Evolutionary conservation across 352 stramenopile species (phyloP).

Genomic region (Phytophthora europaea): DNA sequence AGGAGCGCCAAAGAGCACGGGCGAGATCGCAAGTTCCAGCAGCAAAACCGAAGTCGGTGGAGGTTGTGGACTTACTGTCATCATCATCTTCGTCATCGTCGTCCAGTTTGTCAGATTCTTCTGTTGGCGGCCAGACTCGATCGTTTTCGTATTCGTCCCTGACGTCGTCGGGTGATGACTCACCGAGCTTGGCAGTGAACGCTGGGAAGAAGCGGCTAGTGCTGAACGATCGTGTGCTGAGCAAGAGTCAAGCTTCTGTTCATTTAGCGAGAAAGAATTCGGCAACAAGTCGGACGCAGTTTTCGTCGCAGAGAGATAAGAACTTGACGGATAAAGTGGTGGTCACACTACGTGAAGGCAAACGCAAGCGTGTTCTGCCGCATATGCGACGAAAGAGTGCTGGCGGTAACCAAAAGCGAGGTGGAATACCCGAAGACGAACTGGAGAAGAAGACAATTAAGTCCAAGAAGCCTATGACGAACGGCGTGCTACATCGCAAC

Average conservation of each 20-base stretch:
- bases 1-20: neutral
- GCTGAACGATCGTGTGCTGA: constrained; percentile 20
- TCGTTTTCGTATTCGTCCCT: constrained; percentile 18
- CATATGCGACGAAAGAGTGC: constrained; percentile 16
- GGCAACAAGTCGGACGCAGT: neutral
- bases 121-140: neutral
- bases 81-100: constrained; percentile 1
- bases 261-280: neutral
- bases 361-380: constrained; percentile 26
- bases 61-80: constrained; percentile 36
- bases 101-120: constrained; percentile 26
- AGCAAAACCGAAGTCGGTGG: constrained; percentile 2
- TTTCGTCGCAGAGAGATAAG: neutral
- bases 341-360: neutral
- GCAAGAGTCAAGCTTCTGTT: neutral
- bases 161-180: constrained; percentile 19
- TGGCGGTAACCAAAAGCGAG: constrained; percentile 3
- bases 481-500: neutral
- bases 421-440: neutral
- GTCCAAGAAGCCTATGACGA: constrained; percentile 9
- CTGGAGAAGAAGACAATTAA: constrained; percentile 12
- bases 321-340: neutral
- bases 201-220: constrained; percentile 21
- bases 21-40: neutral
- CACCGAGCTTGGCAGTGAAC: neutral